These are phyloP conservation scores for Trichomonascus vanleenenianus DNA, from an alignment of 805 yeast genomes.

Conservation along the genomic window DNA sequence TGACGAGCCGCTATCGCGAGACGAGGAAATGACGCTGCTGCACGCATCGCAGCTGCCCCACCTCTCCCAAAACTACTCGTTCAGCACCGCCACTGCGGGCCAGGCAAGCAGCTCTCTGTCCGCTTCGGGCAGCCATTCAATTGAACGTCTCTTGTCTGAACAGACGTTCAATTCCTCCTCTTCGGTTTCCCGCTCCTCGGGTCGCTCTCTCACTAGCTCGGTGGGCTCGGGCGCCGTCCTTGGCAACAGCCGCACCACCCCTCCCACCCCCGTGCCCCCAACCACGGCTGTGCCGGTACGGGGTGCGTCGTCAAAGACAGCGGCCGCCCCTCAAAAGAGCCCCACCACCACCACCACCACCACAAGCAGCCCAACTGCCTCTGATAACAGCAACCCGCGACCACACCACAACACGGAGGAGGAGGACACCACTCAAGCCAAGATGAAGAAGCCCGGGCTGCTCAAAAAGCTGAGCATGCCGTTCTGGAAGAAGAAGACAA, in stretches of 20 bases:
- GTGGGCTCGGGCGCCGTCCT: too few relatives aligned
- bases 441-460: too few relatives aligned
- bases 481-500: background rate
- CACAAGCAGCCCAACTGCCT: background rate
- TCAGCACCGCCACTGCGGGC: conserved; percentile 3
- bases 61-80: conserved; percentile 8
- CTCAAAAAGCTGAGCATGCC: background rate
- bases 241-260: background rate
- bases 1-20: conserved; percentile 17
- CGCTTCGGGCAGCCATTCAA: conserved; percentile 15
- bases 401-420: too few relatives aligned
- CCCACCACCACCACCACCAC: background rate
- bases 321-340: background rate
- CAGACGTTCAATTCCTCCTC: background rate
- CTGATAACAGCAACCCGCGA: background rate
- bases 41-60: conserved; percentile 15
- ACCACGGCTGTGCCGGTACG: background rate
- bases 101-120: conserved; percentile 8
- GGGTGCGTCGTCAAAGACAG: background rate
- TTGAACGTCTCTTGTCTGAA: conserved; percentile 11
- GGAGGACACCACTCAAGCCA: too few relatives aligned
- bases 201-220: too few relatives aligned
- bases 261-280: background rate
- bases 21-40: conserved; percentile 17
- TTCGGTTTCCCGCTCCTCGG: background rate